Base-by-base conservation (phyloP, 495 filamentous ascomycete species). In the Neurospora intermedia region DNA sequence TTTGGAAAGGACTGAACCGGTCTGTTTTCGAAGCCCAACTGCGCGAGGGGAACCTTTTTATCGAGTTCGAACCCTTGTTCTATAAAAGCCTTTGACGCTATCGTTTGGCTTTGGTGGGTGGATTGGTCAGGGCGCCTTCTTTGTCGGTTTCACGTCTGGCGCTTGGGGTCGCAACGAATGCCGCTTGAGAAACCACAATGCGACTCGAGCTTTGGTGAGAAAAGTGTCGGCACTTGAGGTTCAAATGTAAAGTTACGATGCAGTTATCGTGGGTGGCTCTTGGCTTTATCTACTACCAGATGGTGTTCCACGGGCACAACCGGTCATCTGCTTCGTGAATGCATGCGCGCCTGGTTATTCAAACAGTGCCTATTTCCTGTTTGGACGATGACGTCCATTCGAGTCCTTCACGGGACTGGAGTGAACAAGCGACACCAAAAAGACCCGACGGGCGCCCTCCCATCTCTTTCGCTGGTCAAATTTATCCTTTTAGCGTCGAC, bases 101-200 rank as follows among this genome's bases (percentile, higher is more conserved):
- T 62, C 35, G 54, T 70, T 39, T 23, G 18, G 69, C 46, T 40
- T 54, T 18, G 69, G 73, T 13, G 39, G 71, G 69, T 59, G 71
- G 69, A 70, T 73, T 77, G 76, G 76, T 48, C 69, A n/a, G 20
- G 54, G 69, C 71, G 6, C 39, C 16, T 35, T 43, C 74, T 72
- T 75, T 74, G 73, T 75, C 48, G 15, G 75, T 77, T 80, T 80
- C 77, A 78, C 71, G 69, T 69, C 75, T 66, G 69, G 54, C 54
- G 54, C 54, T 66, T 66, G 15, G 48, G 73, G 48, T 54, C 20
- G 46, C 13, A 62, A 42, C 45, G 54, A 75, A 72, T 43, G 27
- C 13, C 59, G 62, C 35, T 43, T 69, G n/a, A 27, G 71, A 23
- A 20, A 27, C 15, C 54, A 39, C 43, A 43, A 20, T 27, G 48